A percentile compares a stretch with the other conserved stretches of the same genome.
Evolutionary conservation across 2,329 filamentous ascomycete genomes (phyloP).

Genomic region (Fusarium anthophilum): DNA sequence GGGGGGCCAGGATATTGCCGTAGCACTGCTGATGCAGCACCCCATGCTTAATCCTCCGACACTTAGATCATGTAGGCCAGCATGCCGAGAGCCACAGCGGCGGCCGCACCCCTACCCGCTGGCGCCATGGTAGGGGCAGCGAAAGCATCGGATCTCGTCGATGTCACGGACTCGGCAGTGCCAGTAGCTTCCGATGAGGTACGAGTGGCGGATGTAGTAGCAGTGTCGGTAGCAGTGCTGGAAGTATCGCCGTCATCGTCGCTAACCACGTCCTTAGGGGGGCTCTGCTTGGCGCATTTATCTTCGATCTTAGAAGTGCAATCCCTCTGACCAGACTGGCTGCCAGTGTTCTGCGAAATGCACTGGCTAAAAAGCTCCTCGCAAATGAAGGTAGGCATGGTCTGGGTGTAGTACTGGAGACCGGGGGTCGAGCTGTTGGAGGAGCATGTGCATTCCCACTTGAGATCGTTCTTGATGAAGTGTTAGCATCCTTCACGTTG

Average conservation of each 20-base stretch:
- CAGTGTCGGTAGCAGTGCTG: constrained; percentile 40
- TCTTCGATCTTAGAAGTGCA: constrained; percentile 59
- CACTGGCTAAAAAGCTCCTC: constrained; percentile 58
- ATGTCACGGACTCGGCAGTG: constrained; percentile 43
- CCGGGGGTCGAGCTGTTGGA: constrained; percentile 59
- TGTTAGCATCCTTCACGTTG: constrained; percentile 5
- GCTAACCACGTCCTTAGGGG: constrained; percentile 48
- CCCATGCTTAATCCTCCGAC: constrained; percentile 26
- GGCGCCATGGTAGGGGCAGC: constrained; percentile 56
- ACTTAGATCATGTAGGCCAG: constrained; percentile 62
- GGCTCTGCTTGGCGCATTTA: constrained; percentile 54
- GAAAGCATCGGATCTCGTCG: constrained; percentile 46
- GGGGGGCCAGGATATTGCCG: constrained; percentile 28
- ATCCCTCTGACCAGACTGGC: constrained; percentile 54
- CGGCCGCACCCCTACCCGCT: constrained; percentile 55
- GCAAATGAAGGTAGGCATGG: constrained; percentile 64
- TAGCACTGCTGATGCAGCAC: constrained; percentile 28
- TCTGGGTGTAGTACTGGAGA: constrained; percentile 63
- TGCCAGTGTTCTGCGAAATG: constrained; percentile 53
- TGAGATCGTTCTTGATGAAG: constrained; percentile 51
- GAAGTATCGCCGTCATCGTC: constrained; percentile 33
- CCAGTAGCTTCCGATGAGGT: constrained; percentile 27
- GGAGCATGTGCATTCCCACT: constrained; percentile 60
- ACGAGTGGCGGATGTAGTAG: constrained; percentile 35
- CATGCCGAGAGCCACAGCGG: constrained; percentile 60